Evolutionary conservation across 2,329 filamentous ascomycete species (phyloP), one percentile per base, ranked within the genome.

Genomic region (Talaromyces sp.): DNA sequence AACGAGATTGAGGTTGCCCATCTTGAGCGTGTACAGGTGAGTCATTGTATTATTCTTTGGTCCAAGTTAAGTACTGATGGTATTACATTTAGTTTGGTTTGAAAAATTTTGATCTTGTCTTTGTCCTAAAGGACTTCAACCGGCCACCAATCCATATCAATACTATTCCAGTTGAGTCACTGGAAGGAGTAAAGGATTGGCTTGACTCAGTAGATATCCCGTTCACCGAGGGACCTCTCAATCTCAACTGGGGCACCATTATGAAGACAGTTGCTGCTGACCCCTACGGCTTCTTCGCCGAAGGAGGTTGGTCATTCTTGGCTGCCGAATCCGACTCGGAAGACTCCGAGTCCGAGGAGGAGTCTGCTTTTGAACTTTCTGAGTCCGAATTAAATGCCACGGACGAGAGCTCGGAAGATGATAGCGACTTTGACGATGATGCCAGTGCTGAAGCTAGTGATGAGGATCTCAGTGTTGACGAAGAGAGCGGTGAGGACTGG

Each of bases 261-360:
- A 99, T 99, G 91, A 99, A 99, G 82, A 99, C 94, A 0, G 92
- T 99, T 25, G 93, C 89, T 19, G 87, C 89, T 36, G 92, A 99
- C 70, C 90, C 94, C 2, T 93, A 99, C 71, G 85, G 88, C 66
- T 99, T 99, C 84, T 99, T 97, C 74, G 84, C 82, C 3, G 93
- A 97, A 63, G 94, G 95, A 33, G 94, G 94, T 46, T 99, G 94
- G 94, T 88, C 85, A 1, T 97, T 99, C 83, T 74, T 99, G 60
- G 86, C 87, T 56, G 87, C 87, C 36, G 93, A 97, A 60, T 91
- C 88, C 0, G 94, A 97, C 68, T 89, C 89, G 13, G 91, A 96
- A 63, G 89, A 83, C 43, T 84, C 78, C 1, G 86, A 89, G 10
- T 88, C 91, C 62, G 89, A 94, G 56, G 89, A 94, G 61, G 94